Evolutionary conservation across 768 basidiomycete species (phyloP).

Genomic region (Naganishia onofrii): DNA sequence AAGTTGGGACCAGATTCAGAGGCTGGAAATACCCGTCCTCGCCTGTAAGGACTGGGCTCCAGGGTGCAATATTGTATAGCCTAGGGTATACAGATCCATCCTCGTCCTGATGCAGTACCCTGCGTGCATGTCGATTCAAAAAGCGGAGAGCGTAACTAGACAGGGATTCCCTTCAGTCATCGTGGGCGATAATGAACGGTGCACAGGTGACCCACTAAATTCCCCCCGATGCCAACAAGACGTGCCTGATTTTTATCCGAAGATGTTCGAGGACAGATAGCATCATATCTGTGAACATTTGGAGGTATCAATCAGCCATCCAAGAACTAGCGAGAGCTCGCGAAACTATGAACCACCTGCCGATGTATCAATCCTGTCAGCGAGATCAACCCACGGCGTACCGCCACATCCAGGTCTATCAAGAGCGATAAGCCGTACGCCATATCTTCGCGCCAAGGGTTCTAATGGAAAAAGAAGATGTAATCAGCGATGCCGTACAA

Average conservation of each 20-base stretch:
- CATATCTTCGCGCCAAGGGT: constrained; percentile 39
- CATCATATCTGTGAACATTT: constrained; percentile 37
- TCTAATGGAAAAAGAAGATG: constrained; percentile 31
- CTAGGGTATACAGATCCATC: neutral
- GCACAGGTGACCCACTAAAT: constrained; percentile 39
- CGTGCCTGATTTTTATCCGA: constrained; percentile 35
- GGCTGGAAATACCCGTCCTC: constrained; percentile 16
- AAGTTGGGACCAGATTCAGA: constrained; percentile 14
- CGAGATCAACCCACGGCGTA: constrained; percentile 38
- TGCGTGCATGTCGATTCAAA: neutral
- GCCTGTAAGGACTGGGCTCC: constrained; percentile 10
- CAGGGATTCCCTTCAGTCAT: neutral
- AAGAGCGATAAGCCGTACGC: constrained; percentile 41
- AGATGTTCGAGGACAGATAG: constrained; percentile 43
- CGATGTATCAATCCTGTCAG: constrained; percentile 37
- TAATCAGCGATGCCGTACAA: neutral
- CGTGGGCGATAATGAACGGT: neutral
- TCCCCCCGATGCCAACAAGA: constrained; percentile 43
- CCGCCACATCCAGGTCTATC: constrained; percentile 46
- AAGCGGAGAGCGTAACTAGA: constrained; percentile 9
- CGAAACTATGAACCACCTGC: constrained; percentile 35
- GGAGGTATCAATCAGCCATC: neutral
- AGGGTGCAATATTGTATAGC: constrained; percentile 19
- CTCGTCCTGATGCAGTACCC: neutral
- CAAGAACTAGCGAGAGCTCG: neutral